Evolutionary conservation across 352 stramenopile genomes (phyloP), one percentile per base, ranked within the genome.

Genomic region (Halophytophthora polymorphica): DNA sequence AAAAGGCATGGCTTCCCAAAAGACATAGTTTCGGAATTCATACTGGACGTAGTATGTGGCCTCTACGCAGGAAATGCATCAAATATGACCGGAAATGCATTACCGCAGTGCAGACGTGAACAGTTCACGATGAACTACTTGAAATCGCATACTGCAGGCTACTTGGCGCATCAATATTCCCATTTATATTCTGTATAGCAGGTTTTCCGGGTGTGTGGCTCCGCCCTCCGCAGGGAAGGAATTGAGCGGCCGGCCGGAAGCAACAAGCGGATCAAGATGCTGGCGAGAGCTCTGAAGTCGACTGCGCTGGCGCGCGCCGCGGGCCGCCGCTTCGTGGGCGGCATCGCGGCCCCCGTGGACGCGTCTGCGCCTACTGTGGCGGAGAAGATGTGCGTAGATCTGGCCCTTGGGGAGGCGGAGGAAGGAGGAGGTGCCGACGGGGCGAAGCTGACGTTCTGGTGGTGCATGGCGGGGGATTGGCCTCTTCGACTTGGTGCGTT

Each of bases 321-420:
- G 43, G 64, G 55, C 37, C 66, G 70, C 35, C 72, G 75, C 60
- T 76, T 66, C 61, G 82, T 86, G 53, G 75, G 72, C 52, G 75
- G 75, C 35, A 58, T 86, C 44, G 64, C 70, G 35, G 46, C 46
- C 15, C 25, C 59, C 2, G 23, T 31, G 17, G 70, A 83, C 40
- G 60, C 50, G 19, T 61, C 58, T 18, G 65, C 39, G 3, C 70
- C 72, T 4, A 83, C 72, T 13, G 75, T 86, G 39, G 56, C 70
- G 34, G 72, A 86, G 44, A 84, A 83, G 76, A 57, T 86, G 75
- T 86, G 45, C 64, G 71, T 76, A 5, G 2, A 33, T 5, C 1
- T 56, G 28, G 11, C 5, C 8, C 40, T 15, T 43, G 33, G n/a
- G n/a, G 29, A 15, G 22, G 3, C 6, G 14, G 13, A 22, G 14